Evolutionary conservation across 768 basidiomycete genomes (phyloP), one percentile per base, ranked within the genome.

Genomic region (Leccinum rimulosum): DNA sequence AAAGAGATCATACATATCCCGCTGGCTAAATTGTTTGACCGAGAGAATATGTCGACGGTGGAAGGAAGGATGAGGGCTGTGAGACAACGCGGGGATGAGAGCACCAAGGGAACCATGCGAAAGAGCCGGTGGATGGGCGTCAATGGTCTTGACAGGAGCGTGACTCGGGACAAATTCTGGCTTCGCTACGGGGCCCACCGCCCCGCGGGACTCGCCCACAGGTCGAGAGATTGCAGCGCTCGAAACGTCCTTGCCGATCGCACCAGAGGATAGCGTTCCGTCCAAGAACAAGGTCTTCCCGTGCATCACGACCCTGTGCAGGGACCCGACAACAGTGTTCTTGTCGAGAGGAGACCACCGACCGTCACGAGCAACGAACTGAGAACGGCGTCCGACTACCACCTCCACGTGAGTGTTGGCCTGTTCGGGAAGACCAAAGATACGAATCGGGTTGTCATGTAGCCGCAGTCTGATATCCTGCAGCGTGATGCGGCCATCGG

Each of bases 1-100:
- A 79, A 98, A 99, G 43, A 99, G 84, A 61, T 92, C 90, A 69
- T 98, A 90, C 60, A 98, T 81, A 66, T 99, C 95, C 48, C 88
- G 86, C 56, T 90, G 86, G 38, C 79, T 85, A 75, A 98, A 95
- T 64, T 98, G 94, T 70, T 95, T 97, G 61, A 98, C 94, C 0
- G 93, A 87, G 17, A 98, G 84, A 60, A 98, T 93, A 71, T 98
- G 93, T 40, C 93, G 86, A 57, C 92, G 88, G 66, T 95, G 86
- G 87, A 96, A 98, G 3, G 93, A 85, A 0, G 93, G 91, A 65
- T 94, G 90, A 55, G 85, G 84, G 17, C 40, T 60, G 15, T 74
- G 71, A 6, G 57, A 49, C 47, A 71, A 31, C 52, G 52, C 59
- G 7, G 71, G 60, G 33, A 67, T 57, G 31, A 58, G 45, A 11